Conservation (phyloP, 2,329 filamentous ascomycete genomes). For the Aspergillus awamori region DNA sequence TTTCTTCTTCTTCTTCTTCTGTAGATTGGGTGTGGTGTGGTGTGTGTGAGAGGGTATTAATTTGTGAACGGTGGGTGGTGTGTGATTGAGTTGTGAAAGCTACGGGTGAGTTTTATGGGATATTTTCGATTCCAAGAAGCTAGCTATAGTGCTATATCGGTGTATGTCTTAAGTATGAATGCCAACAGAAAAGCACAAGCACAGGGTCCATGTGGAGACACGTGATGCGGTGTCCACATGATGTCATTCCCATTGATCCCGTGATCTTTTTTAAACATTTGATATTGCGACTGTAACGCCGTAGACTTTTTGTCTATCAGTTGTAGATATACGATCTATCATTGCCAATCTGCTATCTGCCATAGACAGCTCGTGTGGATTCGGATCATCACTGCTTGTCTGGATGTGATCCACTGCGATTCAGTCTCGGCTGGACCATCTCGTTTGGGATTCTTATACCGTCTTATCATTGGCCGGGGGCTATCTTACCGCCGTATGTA, state of each 20-base stretch:
- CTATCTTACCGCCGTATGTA: conserved; percentile 1
- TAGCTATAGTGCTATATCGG: too few relatives aligned
- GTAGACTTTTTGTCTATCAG: not conserved
- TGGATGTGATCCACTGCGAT: not conserved
- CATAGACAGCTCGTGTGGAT: not conserved
- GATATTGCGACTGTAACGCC: too few relatives aligned
- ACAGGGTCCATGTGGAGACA: not conserved
- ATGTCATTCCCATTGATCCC: not conserved
- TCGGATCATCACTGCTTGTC: not conserved
- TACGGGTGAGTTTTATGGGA: too few relatives aligned
- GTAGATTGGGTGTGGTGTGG: too few relatives aligned
- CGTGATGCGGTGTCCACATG: not conserved
- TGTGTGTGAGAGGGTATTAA: too few relatives aligned
- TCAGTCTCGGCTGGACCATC: conserved; percentile 6
- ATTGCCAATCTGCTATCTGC: not conserved
- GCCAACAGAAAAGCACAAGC: not conserved
- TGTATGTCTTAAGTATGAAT: too few relatives aligned
- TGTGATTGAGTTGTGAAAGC: too few relatives aligned
- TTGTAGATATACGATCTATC: not conserved
- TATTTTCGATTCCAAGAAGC: too few relatives aligned
- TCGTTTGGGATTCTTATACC: not conserved
- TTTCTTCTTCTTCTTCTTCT: too few relatives aligned
- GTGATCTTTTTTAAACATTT: too few relatives aligned
- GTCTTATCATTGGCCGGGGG: not conserved
- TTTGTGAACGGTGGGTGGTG: too few relatives aligned